Evolutionary conservation across 202 grass and related monocot species (phyloP).

Genomic region (Zizania palustris): DNA sequence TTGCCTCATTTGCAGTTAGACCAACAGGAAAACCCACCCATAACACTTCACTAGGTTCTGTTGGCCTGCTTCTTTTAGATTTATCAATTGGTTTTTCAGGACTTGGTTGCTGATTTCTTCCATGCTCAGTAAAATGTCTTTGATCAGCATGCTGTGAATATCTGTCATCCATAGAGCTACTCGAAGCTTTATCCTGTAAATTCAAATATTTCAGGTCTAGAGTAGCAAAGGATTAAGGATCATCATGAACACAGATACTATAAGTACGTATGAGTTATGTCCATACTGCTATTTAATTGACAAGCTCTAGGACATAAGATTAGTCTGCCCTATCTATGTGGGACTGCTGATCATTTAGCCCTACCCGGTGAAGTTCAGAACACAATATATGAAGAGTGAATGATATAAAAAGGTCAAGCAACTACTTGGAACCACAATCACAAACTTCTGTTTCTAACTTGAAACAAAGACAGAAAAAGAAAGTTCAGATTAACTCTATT

Average conservation of each 20-base stretch:
- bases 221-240: conserved; percentile 1
- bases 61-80: conserved; percentile 59
- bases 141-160: conserved; percentile 55
- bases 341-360: conserved; percentile 1
- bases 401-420: conserved; percentile 4
- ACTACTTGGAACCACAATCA: conserved; percentile 2
- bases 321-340: neutral
- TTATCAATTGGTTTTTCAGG: conserved; percentile 68
- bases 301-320: conserved; percentile 3
- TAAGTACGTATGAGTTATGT: conserved; percentile 12
- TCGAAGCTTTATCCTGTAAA: conserved; percentile 82
- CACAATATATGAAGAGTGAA: neutral
- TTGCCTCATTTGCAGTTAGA: conserved; percentile 68
- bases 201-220: conserved; percentile 64
- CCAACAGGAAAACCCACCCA: conserved; percentile 89
- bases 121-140: conserved; percentile 45
- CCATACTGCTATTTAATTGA: conserved; percentile 2
- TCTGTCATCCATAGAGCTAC: conserved; percentile 58
- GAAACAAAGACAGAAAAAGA: conserved; percentile 3
- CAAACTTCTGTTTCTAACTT: conserved; percentile 2
- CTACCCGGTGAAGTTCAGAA: conserved; percentile 2
- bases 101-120: conserved; percentile 59
- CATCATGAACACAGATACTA: neutral
- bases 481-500: neutral
- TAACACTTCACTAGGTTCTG: conserved; percentile 89